Base-by-base conservation (phyloP, 495 filamentous ascomycete genomes). In the Podospora fimiseda region DNA sequence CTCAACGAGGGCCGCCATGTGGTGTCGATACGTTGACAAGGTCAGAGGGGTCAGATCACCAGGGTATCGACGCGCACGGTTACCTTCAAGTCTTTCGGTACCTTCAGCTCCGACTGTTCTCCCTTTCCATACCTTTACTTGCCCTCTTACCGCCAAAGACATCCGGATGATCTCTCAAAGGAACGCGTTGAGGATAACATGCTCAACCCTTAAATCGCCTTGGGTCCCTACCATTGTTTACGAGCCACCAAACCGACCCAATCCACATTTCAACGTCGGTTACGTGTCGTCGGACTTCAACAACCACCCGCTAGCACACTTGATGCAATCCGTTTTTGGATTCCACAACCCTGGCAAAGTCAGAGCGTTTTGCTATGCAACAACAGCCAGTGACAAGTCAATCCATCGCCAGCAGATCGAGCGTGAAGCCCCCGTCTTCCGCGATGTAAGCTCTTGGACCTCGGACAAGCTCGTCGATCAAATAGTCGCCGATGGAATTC, bases 231-330 rank as follows among this genome's bases (percentile, higher is more conserved):
- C 70, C 33, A 83, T 81, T 3, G 88, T 96, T 2, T 97, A 87
- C 61, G 78, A 81, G 11, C 93, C 93, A 5, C 93, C 93, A 0
- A 64, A 79, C 3, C 92, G 93, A 7, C 94, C 93, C 9, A 76
- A 74, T 23, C 90, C 93, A 0, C 80, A 85, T 54, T 81, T 99
- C 36, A 88, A 87, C 57, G 84, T 99, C 49, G 93, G 93, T 42
- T 99, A 99, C 64, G 84, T 99, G 23, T 97, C 93, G 1, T 96
- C 92, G 0, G 93, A 99, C 66, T 99, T 99, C 70, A 99, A 99
- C 64, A 99, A 99, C 64, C 93, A 99, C 62, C 93, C 93, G 27
- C 76, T 99, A 38, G 93, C 94, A 4, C 90, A 96, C 71, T 68
- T 96, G 57, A 99, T 99, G 93, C 93, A 99, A 68, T 97, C 93